These are phyloP conservation scores for Sclerotiophoma versabilis DNA, from an alignment of 2,329 filamentous ascomycete species.

Conservation along the genomic window DNA sequence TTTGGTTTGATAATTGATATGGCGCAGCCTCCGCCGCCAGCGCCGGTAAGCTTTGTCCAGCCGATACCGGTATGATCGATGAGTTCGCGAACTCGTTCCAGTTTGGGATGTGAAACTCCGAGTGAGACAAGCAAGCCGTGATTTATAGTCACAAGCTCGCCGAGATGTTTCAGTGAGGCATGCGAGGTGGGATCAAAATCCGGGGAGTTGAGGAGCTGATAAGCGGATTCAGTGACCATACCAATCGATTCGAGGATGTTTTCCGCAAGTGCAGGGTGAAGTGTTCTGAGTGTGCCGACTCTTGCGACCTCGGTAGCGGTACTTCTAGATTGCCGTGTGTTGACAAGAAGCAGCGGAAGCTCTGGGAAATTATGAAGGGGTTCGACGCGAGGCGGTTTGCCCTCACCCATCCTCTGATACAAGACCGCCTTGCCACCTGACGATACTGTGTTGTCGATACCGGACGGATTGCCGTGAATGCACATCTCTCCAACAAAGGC, in stretches of 20 bases:
- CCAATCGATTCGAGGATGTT: slow-evolving; percentile 88
- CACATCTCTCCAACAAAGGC: slow-evolving; percentile 97
- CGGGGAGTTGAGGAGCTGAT: slow-evolving; percentile 63
- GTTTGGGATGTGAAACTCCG: slow-evolving; percentile 90
- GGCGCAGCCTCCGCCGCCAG: slow-evolving; percentile 93
- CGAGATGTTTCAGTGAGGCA: slow-evolving; percentile 73
- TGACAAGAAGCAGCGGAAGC: slow-evolving; percentile 85
- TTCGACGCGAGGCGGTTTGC: slow-evolving; percentile 76
- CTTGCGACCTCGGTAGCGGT: slow-evolving; percentile 87
- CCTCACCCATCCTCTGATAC: slow-evolving; percentile 82
- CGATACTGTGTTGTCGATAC: slow-evolving; percentile 95
- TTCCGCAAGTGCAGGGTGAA: slow-evolving; percentile 78
- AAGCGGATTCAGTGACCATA: slow-evolving; percentile 67
- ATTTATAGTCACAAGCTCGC: slow-evolving; percentile 90
- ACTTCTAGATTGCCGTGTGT: slow-evolving; percentile 87
- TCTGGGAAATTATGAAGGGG: slow-evolving; percentile 89
- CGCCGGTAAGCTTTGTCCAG: slow-evolving; percentile 97
- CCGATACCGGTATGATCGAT: slow-evolving; percentile 84
- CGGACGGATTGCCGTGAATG: slow-evolving; percentile 95
- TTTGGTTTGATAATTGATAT: slow-evolving; percentile 85
- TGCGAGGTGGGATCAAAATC: slow-evolving; percentile 72
- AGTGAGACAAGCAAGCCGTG: slow-evolving; percentile 90
- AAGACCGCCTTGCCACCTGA: slow-evolving; percentile 93
- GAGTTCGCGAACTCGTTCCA: slow-evolving; percentile 90
- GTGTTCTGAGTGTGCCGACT: slow-evolving; percentile 73